Evolutionary conservation across 129 eudicot species (phyloP), one percentile per base, ranked within the genome.

Genomic region (Lactuca sativa): DNA sequence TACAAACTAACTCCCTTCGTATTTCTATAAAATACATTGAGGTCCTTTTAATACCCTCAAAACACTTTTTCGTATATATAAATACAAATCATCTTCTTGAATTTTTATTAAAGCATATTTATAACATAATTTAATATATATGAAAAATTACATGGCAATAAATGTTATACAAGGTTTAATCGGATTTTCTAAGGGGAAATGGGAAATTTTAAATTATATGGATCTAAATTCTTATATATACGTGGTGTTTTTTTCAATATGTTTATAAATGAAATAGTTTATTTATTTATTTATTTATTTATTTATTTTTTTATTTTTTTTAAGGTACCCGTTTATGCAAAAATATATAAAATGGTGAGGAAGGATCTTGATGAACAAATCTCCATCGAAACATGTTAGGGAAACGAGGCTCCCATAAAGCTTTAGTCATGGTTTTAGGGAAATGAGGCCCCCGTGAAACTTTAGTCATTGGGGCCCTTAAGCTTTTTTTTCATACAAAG

Each of bases 1-100:
- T 71, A 10, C 49, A 44, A 43, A 30, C n/a, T 32, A 59, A 47
- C 17, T 11, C 48, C 75, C 66, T 70, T 56, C n/a, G 3, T 32
- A 9, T 47, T 66, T 60, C 56, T 32, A 1, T 66, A 31, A 9
- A 49, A 14, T 49, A 48, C 48, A 44, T 44, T 47, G 70, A 64
- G 40, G 56, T 64, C 59, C 58, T 31, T n/a, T 30, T 18, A 36
- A n/a, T 34, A 34, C 34, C 18, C 17, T 14, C 11, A 32, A 8
- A 43, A 1, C 9, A 1, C 5, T 59, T 59, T 59, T 59, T 60
- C 52, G 4, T 3, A 10, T 47, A 47, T 3, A 10, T 47, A 47
- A 47, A 10, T 47, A 47, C 52, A 47, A 47, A 3, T 32, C 25
- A 25, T 21, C 25, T 56, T 56, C 61, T 56, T 21, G 14, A 9